Percentiles rank a stretch among this genome's conserved stretches.
phyloP scores from a whole-genome alignment of 768 basidiomycete species.

The Naganishia antarctica region DNA sequence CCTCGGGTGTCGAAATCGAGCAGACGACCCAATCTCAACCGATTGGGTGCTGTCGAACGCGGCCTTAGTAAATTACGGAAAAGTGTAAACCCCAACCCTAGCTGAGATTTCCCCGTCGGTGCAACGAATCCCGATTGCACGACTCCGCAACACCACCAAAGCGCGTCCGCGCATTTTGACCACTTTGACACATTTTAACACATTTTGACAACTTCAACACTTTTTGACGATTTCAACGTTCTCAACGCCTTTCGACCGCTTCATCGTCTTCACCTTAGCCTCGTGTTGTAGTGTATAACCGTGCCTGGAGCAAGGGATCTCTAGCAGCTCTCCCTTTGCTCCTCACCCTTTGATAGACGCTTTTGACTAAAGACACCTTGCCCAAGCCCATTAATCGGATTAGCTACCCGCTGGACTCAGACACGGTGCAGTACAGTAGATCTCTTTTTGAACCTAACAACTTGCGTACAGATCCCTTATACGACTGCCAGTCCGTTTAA shows the following conservation, averaged over 20 bases:
- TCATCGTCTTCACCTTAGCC: neutral
- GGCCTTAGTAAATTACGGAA: too few species aligned
- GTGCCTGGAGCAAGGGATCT: neutral
- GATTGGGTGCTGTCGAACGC: too few species aligned
- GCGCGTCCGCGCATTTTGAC: neutral
- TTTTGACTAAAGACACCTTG: neutral
- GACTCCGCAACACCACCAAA: neutral
- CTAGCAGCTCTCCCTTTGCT: constrained; percentile 1
- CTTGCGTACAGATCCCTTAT: too few species aligned
- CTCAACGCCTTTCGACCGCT: neutral
- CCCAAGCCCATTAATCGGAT: neutral
- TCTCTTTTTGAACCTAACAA: too few species aligned
- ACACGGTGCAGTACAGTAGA: too few species aligned
- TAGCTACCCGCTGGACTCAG: too few species aligned
- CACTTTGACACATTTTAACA: neutral
- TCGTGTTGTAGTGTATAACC: neutral
- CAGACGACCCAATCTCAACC: too few species aligned
- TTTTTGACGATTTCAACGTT: neutral
- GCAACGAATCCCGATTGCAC: neutral
- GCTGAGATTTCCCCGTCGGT: constrained; percentile 4
- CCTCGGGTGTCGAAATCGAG: too few species aligned
- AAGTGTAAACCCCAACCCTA: too few species aligned
- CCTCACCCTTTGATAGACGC: neutral
- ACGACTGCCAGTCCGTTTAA: too few species aligned
- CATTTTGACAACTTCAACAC: neutral